Conservation (phyloP, 2,329 filamentous ascomycete genomes). For the Byssoonygena ceratinophila region DNA sequence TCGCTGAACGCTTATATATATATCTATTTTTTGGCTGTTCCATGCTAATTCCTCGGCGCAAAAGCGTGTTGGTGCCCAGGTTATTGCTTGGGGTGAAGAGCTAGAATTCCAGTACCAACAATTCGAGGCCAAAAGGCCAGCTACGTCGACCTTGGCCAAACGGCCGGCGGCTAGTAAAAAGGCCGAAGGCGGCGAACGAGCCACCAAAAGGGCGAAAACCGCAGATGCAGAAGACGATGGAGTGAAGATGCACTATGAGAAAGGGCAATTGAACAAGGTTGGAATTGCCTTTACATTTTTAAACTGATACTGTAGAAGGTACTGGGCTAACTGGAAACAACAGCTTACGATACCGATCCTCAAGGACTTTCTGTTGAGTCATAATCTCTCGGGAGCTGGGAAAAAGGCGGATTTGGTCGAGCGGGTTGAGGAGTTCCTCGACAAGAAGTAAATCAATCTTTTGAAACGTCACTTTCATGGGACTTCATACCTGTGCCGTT, state of each 20-base stretch:
- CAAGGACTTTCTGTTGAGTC: slow-evolving; percentile 38
- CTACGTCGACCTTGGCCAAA: slow-evolving; percentile 40
- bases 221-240: slow-evolving; percentile 31
- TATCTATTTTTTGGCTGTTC: too few species aligned
- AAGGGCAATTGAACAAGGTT: slow-evolving; percentile 36
- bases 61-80: slow-evolving; percentile 63
- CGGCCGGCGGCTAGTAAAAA: slow-evolving; percentile 26
- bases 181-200: slow-evolving; percentile 22
- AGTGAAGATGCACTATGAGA: slow-evolving; percentile 33
- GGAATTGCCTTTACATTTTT: neutral
- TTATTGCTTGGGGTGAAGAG: slow-evolving; percentile 63
- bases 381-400: slow-evolving; percentile 35
- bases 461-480: neutral
- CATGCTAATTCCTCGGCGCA: too few species aligned
- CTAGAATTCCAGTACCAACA: slow-evolving; percentile 50
- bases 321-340: slow-evolving; percentile 1
- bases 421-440: slow-evolving; percentile 40
- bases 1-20: too few species aligned
- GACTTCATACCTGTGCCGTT: too few species aligned
- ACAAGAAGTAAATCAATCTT: slow-evolving; percentile 28
- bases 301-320: neutral
- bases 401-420: slow-evolving; percentile 45
- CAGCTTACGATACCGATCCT: slow-evolving; percentile 39
- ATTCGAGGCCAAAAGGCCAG: slow-evolving; percentile 34
- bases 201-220: slow-evolving; percentile 40